Evolutionary conservation across 2,329 filamentous ascomycete genomes (phyloP), one percentile per base, ranked within the genome.

Genomic region (Aureobasidium sp.): DNA sequence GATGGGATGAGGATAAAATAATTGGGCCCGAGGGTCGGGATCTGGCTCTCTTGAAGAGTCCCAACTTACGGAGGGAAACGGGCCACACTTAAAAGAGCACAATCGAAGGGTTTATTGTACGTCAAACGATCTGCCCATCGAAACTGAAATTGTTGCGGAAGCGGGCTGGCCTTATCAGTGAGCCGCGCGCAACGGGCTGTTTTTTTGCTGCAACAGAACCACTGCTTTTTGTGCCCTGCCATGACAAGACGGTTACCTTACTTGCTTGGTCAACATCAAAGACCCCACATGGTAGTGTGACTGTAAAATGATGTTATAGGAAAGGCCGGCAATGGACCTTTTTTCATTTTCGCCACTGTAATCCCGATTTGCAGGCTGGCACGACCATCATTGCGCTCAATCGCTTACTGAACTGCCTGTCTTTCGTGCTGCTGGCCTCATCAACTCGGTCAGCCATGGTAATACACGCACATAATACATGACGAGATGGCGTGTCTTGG

Each of bases 61-160:
- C 10, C 35, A 51, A 45, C 49, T 54, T 42, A 38, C 56, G 56
- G 56, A 53, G 40, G 48, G 35, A 41, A 55, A 55, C 56, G 56
- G 56, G 49, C 34, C 45, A 39, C 41, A 45, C 45, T 51, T 34
- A 25, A 37, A n/a, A 30, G 30, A 30, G n/a, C 16, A 39, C 17
- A 39, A 39, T 39, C 30, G 42, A 42, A 48, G 39, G 32, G 42
- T 57, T 57, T 54, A 24, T 47, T 41, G 47, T 57, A 57, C 56
- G 56, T 57, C 56, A 57, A 57, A 40, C 50, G 53, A 55, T 57
- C 42, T 53, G 37, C 54, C 50, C 56, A 57, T 54, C 53, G 45
- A 55, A 55, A 55, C 47, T 50, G 24, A 41, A 39, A 41, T 35
- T 37, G 17, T 19, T 29, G 45, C 34, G 17, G 24, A 17, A 49